A percentile compares a stretch with the other conserved stretches of the same genome.
phyloP scores from a whole-genome alignment of 495 filamentous ascomycete genomes.

The Podospora pseudoanserina region DNA sequence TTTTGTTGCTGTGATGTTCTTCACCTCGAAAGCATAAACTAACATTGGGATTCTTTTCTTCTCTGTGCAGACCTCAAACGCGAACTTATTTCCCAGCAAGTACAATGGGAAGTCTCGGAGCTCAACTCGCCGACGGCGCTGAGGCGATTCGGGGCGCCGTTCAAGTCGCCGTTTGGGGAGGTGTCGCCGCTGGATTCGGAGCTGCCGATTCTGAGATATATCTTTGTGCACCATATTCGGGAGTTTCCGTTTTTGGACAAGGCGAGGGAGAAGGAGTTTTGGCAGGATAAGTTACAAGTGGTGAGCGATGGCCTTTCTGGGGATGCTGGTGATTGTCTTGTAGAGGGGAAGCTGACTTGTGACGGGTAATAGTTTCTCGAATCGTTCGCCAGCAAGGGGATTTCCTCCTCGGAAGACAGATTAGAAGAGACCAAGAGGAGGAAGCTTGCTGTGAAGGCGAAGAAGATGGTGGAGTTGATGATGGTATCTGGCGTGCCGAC shows the following conservation, averaged over 20 bases:
- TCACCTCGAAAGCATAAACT: neutral
- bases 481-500: constrained; percentile 97
- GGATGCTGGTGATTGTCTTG: neutral
- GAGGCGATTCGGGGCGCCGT: constrained; percentile 91
- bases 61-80: constrained; percentile 82
- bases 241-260: constrained; percentile 97
- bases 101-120: constrained; percentile 82
- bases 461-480: constrained; percentile 96
- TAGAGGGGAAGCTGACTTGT: neutral
- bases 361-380: constrained; percentile 74
- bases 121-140: constrained; percentile 91
- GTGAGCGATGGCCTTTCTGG: constrained; percentile 49
- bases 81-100: constrained; percentile 87
- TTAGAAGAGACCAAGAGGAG: constrained; percentile 92
- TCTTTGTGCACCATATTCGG: constrained; percentile 96
- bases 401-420: constrained; percentile 93
- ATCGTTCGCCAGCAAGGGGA: constrained; percentile 95
- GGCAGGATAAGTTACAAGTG: constrained; percentile 96
- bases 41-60: neutral
- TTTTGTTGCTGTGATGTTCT: neutral
- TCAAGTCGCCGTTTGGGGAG: constrained; percentile 87
- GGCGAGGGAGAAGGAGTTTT: constrained; percentile 97
- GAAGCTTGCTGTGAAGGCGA: constrained; percentile 87
- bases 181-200: constrained; percentile 92
- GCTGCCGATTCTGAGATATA: constrained; percentile 88